Evolutionary conservation across 495 filamentous ascomycete genomes (phyloP).

Genomic region (Aspergillus saccharolyticus): DNA sequence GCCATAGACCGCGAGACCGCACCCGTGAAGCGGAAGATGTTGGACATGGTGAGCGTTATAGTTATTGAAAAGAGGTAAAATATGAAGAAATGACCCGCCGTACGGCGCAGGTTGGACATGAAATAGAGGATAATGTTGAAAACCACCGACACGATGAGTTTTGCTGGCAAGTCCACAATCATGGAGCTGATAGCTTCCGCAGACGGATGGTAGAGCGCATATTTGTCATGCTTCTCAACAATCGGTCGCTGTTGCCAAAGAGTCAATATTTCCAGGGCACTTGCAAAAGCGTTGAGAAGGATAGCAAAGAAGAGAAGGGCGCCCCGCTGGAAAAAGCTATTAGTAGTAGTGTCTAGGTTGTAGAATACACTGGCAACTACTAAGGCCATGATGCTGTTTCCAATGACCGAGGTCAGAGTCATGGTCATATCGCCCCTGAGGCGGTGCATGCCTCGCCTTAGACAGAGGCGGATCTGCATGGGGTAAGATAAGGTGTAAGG

Average conservation of each 20-base stretch:
- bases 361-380: slow-evolving; percentile 82
- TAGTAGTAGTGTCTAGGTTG: slow-evolving; percentile 56
- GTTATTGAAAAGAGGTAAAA: slow-evolving; percentile 68
- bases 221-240: slow-evolving; percentile 85
- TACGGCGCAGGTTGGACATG: slow-evolving; percentile 75
- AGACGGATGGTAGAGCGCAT: slow-evolving; percentile 89
- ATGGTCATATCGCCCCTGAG: slow-evolving; percentile 67
- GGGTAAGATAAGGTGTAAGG: slow-evolving; percentile 71
- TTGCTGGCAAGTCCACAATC: slow-evolving; percentile 71
- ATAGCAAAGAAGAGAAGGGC: slow-evolving; percentile 84
- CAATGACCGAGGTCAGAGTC: slow-evolving; percentile 64
- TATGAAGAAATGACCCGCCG: slow-evolving; percentile 74
- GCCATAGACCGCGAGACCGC: slow-evolving; percentile 72
- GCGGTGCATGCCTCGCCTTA: slow-evolving; percentile 64
- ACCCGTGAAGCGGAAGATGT: slow-evolving; percentile 77
- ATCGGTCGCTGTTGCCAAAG: slow-evolving; percentile 84
- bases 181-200: slow-evolving; percentile 82
- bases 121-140: slow-evolving; percentile 82
- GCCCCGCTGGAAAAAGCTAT: slow-evolving; percentile 73
- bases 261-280: slow-evolving; percentile 70
- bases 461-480: slow-evolving; percentile 68
- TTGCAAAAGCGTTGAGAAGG: slow-evolving; percentile 78
- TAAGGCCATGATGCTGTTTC: slow-evolving; percentile 68
- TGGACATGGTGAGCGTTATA: slow-evolving; percentile 67
- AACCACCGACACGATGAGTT: slow-evolving; percentile 45